phyloP scores from a whole-genome alignment of 352 stramenopile genomes.

The Hyaloperonospora brassicae region DNA sequence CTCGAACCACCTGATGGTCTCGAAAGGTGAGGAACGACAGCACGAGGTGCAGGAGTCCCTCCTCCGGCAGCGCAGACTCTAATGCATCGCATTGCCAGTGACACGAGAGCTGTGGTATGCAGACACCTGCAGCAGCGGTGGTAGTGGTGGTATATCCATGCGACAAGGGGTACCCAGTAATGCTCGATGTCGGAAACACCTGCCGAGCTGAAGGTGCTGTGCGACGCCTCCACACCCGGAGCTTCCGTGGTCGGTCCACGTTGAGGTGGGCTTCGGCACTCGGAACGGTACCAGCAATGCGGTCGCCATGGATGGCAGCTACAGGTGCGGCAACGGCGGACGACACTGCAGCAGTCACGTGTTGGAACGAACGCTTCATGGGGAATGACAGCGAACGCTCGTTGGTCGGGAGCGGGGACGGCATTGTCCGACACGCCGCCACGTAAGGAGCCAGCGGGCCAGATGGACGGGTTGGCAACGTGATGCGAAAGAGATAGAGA shows the following conservation, averaged over 20 bases:
- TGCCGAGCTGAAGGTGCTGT: constrained; percentile 5
- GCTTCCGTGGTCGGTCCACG: constrained; percentile 20
- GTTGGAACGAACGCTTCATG: constrained; percentile 48
- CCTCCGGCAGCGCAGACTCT: constrained; percentile 42
- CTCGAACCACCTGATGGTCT: constrained; percentile 60
- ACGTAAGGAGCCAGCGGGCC: constrained; percentile 16
- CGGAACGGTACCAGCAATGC: constrained; percentile 6
- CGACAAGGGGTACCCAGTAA: background rate
- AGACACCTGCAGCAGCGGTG: constrained; percentile 1
- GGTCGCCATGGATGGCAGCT: constrained; percentile 9
- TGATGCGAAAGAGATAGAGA: constrained; percentile 4
- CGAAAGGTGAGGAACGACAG: constrained; percentile 67
- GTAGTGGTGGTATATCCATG: background rate
- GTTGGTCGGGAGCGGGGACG: constrained; percentile 12
- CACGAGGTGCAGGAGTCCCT: constrained; percentile 50
- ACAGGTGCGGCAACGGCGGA: constrained; percentile 5
- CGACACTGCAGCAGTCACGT: constrained; percentile 15
- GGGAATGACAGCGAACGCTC: constrained; percentile 13
- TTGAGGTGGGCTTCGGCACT: constrained; percentile 13
- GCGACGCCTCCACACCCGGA: constrained; percentile 11
- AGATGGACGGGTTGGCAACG: constrained; percentile 32
- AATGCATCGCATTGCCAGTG: constrained; percentile 16
- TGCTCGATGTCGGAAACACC: constrained; percentile 1
- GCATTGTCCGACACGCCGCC: constrained; percentile 4
- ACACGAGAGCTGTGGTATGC: constrained; percentile 9